Evolutionary conservation across 163 green algal genomes (phyloP).

Genomic region (Picocystis sp.): DNA sequence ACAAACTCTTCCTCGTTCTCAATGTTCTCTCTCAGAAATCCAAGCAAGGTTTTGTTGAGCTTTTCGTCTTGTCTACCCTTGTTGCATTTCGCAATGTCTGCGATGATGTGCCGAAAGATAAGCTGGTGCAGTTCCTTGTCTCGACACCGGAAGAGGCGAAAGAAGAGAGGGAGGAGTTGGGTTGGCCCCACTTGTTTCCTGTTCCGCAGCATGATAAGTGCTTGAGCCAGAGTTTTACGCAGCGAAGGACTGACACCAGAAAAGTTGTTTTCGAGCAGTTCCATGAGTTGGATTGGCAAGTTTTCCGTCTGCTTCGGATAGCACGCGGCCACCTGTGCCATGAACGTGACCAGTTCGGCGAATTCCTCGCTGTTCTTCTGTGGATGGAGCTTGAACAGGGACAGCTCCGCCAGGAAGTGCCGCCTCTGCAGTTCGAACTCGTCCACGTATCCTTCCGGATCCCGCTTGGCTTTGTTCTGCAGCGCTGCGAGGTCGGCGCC

Average conservation of each 20-base stretch:
- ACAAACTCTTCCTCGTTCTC: constrained; percentile 58
- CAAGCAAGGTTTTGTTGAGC: too few relatives aligned
- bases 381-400: constrained; percentile 73
- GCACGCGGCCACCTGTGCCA: constrained; percentile 59
- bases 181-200: constrained; percentile 15
- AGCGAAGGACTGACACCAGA: constrained; percentile 46
- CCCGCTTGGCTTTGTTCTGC: constrained; percentile 73
- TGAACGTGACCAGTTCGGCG: constrained; percentile 65
- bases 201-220: constrained; percentile 81
- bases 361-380: constrained; percentile 67
- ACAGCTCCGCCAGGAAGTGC: constrained; percentile 68
- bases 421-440: constrained; percentile 76
- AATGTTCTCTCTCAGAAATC: neutral
- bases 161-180: constrained; percentile 75
- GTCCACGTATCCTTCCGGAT: constrained; percentile 75
- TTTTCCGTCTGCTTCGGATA: constrained; percentile 47
- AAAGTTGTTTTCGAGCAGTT: constrained; percentile 65
- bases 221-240: constrained; percentile 49
- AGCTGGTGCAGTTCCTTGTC: constrained; percentile 80
- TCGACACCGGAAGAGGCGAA: constrained; percentile 74
- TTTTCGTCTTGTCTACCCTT: too few relatives aligned
- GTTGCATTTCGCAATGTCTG: constrained; percentile 15
- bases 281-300: constrained; percentile 54
- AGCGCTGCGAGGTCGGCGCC: too few relatives aligned
- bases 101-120: constrained; percentile 61